A percentile compares a stretch with the other conserved stretches of the same genome.
phyloP scores from a whole-genome alignment of 768 basidiomycete genomes.

The Hemileccinum impolitum region DNA sequence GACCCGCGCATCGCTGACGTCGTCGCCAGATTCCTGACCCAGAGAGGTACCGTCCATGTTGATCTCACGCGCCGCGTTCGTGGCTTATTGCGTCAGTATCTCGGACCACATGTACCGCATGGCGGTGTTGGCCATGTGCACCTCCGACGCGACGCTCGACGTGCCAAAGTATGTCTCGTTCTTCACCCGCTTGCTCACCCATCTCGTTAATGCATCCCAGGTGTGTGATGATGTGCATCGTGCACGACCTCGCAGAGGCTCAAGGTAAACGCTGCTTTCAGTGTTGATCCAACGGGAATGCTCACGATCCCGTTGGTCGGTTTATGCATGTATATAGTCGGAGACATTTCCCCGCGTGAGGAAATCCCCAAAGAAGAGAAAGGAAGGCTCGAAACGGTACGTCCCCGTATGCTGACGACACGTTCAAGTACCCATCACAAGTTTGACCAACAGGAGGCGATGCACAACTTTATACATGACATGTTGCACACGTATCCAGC shows the following conservation, averaged over 20 bases:
- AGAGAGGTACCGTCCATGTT: constrained; percentile 57
- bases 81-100: constrained; percentile 48
- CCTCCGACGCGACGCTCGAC: constrained; percentile 69
- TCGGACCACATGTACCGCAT: constrained; percentile 98
- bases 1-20: constrained; percentile 3
- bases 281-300: background rate
- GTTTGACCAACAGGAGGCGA: constrained; percentile 62
- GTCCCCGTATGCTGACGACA: constrained; percentile 10
- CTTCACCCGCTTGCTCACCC: background rate
- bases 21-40: constrained; percentile 65
- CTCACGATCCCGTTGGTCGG: background rate
- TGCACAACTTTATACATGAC: constrained; percentile 83
- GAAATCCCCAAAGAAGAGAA: constrained; percentile 83
- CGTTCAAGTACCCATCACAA: background rate
- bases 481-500: constrained; percentile 81
- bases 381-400: constrained; percentile 64
- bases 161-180: constrained; percentile 56
- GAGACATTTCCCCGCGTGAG: constrained; percentile 90
- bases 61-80: background rate
- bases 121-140: constrained; percentile 90
- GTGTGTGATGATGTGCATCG: constrained; percentile 86
- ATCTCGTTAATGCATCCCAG: constrained; percentile 29
- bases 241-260: constrained; percentile 96
- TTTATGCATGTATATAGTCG: constrained; percentile 52
- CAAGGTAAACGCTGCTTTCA: constrained; percentile 49